Evolutionary conservation across 1,139 yeast species (phyloP).

Genomic region (Wickerhamomyces sp.): DNA sequence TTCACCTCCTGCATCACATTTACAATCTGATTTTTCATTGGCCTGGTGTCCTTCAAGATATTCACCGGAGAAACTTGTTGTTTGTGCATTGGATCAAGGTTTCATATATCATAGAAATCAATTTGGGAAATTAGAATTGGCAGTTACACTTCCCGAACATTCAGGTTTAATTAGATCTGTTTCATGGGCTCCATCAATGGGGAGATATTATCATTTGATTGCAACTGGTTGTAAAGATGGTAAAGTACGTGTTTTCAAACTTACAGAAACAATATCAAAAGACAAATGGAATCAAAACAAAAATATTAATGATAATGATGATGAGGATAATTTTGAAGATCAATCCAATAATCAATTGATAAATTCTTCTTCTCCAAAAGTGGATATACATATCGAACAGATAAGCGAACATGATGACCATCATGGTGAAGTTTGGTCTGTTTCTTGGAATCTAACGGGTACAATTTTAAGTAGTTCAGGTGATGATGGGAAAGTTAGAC

Average conservation of each 20-base stretch:
- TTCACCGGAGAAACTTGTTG: constrained; percentile 73
- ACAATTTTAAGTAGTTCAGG: constrained; percentile 92
- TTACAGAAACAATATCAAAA: constrained; percentile 39
- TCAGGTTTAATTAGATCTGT: constrained; percentile 83
- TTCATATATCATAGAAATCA: constrained; percentile 60
- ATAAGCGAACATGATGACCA: constrained; percentile 67
- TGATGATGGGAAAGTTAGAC: constrained; percentile 85
- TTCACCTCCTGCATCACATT: constrained; percentile 69
- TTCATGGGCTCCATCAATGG: constrained; percentile 97
- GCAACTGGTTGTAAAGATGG: constrained; percentile 98
- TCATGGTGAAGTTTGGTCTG: constrained; percentile 91
- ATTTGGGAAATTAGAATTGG: constrained; percentile 41
- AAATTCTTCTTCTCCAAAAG: constrained; percentile 7
- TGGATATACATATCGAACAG: constrained; percentile 38
- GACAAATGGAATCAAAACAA: not conserved
- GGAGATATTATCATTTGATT: constrained; percentile 76
- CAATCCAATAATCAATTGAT: constrained; percentile 2
- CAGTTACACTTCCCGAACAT: constrained; percentile 61
- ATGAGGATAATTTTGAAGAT: constrained; percentile 10
- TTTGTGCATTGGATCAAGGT: constrained; percentile 85
- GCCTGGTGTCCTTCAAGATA: constrained; percentile 95
- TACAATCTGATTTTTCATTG: constrained; percentile 81
- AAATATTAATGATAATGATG: constrained; percentile 13
- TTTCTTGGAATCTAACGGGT: constrained; percentile 91
- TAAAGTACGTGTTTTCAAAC: constrained; percentile 75